Evolutionary conservation across 2,329 filamentous ascomycete genomes (phyloP), one percentile per base, ranked within the genome.

Genomic region (Apiospora saccharicola): DNA sequence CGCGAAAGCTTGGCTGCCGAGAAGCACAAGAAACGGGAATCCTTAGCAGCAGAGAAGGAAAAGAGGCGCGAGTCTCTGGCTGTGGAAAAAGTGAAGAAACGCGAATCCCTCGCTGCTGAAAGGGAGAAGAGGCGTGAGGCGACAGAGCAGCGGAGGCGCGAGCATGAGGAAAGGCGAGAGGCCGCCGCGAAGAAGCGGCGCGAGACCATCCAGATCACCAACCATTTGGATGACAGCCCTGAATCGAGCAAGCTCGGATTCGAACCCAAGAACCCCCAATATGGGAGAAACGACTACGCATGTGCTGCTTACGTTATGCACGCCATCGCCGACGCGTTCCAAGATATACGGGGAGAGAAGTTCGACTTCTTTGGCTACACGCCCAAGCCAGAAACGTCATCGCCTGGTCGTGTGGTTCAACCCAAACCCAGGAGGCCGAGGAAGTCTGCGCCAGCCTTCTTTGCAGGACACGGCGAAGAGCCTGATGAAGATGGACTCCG

Each of bases 361-460:
- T 80, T 81, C 67, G 77, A 81, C 69, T 79, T 79, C 61, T 77
- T 80, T 30, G 79, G 78, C 24, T 78, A 80, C 71, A 72, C 69
- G 83, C 70, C 81, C 79, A 47, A 37, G 49, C 68, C 68, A 16
- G 34, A 64, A n/a, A 6, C 57, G 14, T 41, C 57, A 41, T 64
- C 57, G 4, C 57, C 57, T 37, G 57, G 57, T 6, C 34, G 34
- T n/a, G 41, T 71, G 30, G 47, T 61, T 26, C 67, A 69, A 26
- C 53, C 69, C 24, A 83, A 79, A 69, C 64, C 76, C 19, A 83
- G 77, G 73, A 81, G 78, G 51, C 72, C 81, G 44, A 82, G 84
- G 44, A 85, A 85, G 72, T 84, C 84, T 2, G 83, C 84, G 1
- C 82, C 83, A 0, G 78, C 76, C 30, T 74, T 82, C 3, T 79